phyloP scores from a whole-genome alignment of 345 rosid genomes.

The Garcia nutans region DNA sequence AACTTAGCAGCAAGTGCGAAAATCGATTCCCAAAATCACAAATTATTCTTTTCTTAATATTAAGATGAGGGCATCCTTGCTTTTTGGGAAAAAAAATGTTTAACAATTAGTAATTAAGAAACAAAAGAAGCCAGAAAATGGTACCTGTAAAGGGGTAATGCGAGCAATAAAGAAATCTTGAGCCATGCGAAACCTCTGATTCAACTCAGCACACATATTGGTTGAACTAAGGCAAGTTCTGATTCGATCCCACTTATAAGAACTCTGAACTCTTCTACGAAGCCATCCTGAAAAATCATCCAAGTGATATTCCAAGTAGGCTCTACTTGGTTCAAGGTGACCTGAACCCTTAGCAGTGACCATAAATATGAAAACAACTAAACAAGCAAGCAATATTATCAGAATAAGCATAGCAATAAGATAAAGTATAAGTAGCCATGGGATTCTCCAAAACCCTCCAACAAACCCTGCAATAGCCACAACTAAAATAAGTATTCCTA shows the following conservation, averaged over 20 bases:
- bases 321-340: constrained; percentile 66
- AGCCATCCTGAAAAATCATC: constrained; percentile 83
- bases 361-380: constrained; percentile 75
- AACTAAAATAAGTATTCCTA: constrained; percentile 63
- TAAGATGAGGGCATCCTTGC: no score
- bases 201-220: constrained; percentile 62
- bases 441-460: constrained; percentile 88
- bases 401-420: constrained; percentile 72
- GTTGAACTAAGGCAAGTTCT: constrained; percentile 68
- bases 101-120: background rate
- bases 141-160: constrained; percentile 76
- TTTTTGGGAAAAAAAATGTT: no score
- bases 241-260: constrained; percentile 81
- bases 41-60: no score
- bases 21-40: no score
- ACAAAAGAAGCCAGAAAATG: background rate
- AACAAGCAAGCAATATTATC: constrained; percentile 54
- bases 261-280: constrained; percentile 59
- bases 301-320: constrained; percentile 72
- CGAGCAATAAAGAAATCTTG: constrained; percentile 86
- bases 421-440: constrained; percentile 71
- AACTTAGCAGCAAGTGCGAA: no score
- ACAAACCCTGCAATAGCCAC: constrained; percentile 76
- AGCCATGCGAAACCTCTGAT: constrained; percentile 74
- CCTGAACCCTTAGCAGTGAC: constrained; percentile 78